These are phyloP conservation scores for Viola pubescens DNA, from an alignment of 441 rosid species.

Conservation along the genomic window DNA sequence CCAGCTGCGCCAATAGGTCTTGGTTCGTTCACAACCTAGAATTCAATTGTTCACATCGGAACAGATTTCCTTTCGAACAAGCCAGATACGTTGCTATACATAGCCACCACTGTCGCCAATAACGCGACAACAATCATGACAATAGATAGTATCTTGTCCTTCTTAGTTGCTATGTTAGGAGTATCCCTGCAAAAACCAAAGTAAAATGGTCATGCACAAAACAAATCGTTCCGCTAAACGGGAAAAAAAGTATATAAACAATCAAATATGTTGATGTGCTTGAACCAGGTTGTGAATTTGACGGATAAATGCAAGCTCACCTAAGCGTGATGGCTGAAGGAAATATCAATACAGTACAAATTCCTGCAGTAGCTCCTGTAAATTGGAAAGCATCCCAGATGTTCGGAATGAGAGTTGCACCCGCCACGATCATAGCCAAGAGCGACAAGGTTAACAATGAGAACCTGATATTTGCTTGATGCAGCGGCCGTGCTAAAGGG, in stretches of 20 bases:
- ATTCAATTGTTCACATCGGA: too few species aligned
- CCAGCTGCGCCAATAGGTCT: too few species aligned
- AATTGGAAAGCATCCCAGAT: slow-evolving; percentile 99
- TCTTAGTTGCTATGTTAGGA: slow-evolving; percentile 40
- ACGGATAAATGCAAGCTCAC: slow-evolving; percentile 31
- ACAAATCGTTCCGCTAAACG: too few species aligned
- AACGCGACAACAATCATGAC: slow-evolving; percentile 47
- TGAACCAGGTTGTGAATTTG: background rate
- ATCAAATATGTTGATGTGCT: too few species aligned
- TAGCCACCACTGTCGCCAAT: slow-evolving; percentile 54
- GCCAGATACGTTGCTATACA: slow-evolving; percentile 18
- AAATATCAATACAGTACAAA: slow-evolving; percentile 92
- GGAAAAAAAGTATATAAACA: too few species aligned
- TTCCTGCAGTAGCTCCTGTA: slow-evolving; percentile 97
- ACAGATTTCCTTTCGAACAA: too few species aligned
- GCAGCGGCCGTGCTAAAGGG: slow-evolving; percentile 59
- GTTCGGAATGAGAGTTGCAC: slow-evolving; percentile 94
- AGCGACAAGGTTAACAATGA: slow-evolving; percentile 55
- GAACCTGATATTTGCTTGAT: slow-evolving; percentile 59
- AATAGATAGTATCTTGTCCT: slow-evolving; percentile 45
- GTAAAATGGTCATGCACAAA: background rate
- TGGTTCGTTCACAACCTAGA: too few species aligned
- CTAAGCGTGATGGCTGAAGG: slow-evolving; percentile 82
- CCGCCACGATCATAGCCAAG: slow-evolving; percentile 54
- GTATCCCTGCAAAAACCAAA: slow-evolving; percentile 37